Evolutionary conservation across 2,329 filamentous ascomycete genomes (phyloP).

Genomic region (Elsinoe batatas): DNA sequence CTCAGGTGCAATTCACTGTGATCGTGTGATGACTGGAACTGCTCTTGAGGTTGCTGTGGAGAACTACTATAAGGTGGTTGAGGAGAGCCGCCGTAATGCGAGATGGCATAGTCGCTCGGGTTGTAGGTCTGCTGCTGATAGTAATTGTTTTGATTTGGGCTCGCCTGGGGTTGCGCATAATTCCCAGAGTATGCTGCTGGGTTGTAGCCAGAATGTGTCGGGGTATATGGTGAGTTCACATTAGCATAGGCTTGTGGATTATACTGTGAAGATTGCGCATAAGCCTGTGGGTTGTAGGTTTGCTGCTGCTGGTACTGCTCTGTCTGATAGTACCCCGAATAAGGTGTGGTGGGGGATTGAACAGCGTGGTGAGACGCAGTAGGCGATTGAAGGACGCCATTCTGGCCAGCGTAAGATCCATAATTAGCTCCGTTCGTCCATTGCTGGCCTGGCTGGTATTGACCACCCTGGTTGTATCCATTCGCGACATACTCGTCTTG

Average conservation of each 20-base stretch:
- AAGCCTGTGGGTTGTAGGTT: conserved; percentile 55
- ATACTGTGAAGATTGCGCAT: conserved; percentile 49
- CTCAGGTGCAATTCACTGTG: conserved; percentile 16
- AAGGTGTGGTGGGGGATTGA: conserved; percentile 21
- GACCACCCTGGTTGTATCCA: conserved; percentile 7
- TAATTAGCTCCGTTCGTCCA: neutral
- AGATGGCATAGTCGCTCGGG: conserved; percentile 17
- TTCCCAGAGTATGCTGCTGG: conserved; percentile 20
- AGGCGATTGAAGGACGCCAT: conserved; percentile 11
- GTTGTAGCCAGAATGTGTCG: conserved; percentile 16
- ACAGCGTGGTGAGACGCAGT: neutral
- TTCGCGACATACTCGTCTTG: conserved; percentile 13
- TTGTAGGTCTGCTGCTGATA: conserved; percentile 20
- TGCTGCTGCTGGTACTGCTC: conserved; percentile 17
- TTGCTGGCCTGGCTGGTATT: conserved; percentile 2
- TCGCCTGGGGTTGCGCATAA: conserved; percentile 12
- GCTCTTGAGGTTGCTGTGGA: conserved; percentile 1
- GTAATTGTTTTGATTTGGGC: conserved; percentile 4
- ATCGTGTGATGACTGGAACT: neutral
- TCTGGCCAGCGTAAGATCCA: neutral
- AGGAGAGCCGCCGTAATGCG: conserved; percentile 14
- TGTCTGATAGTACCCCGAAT: conserved; percentile 10
- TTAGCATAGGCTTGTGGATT: conserved; percentile 57
- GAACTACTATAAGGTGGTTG: conserved; percentile 17
- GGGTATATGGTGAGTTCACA: conserved; percentile 23